Conservation (phyloP, 495 filamentous ascomycete species). For the Parmelia sp. region DNA sequence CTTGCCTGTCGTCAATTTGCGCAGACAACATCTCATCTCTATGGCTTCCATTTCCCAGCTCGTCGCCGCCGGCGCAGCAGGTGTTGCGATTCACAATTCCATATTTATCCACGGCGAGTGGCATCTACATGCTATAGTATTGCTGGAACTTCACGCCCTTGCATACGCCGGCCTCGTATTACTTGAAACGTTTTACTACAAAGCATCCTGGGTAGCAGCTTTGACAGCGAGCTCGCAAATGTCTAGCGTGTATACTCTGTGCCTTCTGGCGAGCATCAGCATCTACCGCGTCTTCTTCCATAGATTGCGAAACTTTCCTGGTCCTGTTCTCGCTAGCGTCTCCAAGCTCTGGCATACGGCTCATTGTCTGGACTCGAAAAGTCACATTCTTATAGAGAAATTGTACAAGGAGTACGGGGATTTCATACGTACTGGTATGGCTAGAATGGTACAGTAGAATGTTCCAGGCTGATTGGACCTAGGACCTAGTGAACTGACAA, state of each 20-base stretch:
- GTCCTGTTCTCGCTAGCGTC: conserved; percentile 36
- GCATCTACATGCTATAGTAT: neutral
- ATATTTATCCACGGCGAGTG: conserved; percentile 1
- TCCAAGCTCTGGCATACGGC: conserved; percentile 38
- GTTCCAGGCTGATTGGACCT: no score
- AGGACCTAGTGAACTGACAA: conserved; percentile 3
- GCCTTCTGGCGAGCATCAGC: conserved; percentile 39
- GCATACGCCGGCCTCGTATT: neutral
- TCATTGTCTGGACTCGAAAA: conserved; percentile 32
- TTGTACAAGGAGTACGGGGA: conserved; percentile 34
- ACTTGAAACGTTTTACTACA: neutral
- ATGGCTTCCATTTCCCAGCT: no score
- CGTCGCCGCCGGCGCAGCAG: neutral
- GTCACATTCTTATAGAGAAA: conserved; percentile 31
- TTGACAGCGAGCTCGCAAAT: neutral
- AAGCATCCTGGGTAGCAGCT: neutral
- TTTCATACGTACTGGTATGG: conserved; percentile 15
- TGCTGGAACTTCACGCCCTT: neutral
- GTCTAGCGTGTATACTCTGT: neutral
- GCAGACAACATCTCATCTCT: no score
- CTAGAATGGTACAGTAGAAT: neutral
- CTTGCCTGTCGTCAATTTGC: no score
- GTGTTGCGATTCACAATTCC: neutral
- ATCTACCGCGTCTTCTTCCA: conserved; percentile 43
- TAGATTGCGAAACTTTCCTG: conserved; percentile 39